A percentile compares a stretch with the other conserved stretches of the same genome.
These are phyloP conservation scores for Leishmania guyanensis DNA, from an alignment of 208 protist genomes.

Conservation along the genomic window DNA sequence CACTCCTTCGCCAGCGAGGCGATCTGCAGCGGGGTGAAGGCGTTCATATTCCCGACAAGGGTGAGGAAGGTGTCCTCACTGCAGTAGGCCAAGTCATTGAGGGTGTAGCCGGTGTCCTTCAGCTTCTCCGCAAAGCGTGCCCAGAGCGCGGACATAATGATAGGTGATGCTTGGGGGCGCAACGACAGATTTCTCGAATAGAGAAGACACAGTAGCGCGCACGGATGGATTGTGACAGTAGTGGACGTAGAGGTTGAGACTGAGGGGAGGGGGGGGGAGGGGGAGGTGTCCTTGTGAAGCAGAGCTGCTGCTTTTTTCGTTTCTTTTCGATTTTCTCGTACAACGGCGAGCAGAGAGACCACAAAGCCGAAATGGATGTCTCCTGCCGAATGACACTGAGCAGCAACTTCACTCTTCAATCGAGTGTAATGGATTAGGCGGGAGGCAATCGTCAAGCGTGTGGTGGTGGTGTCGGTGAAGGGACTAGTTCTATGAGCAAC, in stretches of 20 bases:
- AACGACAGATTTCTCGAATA: neutral
- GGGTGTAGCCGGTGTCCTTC: conserved; percentile 54
- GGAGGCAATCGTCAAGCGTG: neutral
- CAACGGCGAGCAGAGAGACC: neutral
- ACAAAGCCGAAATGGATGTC: neutral
- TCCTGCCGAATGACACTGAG: neutral
- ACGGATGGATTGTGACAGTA: neutral
- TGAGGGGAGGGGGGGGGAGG: too few species aligned
- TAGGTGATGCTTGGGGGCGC: neutral
- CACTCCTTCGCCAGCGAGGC: conserved; percentile 49
- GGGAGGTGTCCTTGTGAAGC: neutral
- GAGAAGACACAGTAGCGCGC: neutral
- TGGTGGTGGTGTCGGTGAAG: neutral
- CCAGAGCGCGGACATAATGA: conserved; percentile 55
- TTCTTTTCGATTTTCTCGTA: neutral
- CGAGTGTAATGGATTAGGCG: neutral
- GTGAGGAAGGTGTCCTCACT: conserved; percentile 66
- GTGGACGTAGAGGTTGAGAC: neutral
- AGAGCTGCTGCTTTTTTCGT: neutral
- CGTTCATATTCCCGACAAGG: conserved; percentile 57
- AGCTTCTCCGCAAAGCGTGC: conserved; percentile 50
- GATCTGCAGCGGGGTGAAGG: conserved; percentile 57
- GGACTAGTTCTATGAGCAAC: neutral
- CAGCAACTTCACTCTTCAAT: neutral
- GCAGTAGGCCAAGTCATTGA: conserved; percentile 60